Evolutionary conservation across 768 basidiomycete species (phyloP).

Genomic region (Lactarius pseudohatsudake): DNA sequence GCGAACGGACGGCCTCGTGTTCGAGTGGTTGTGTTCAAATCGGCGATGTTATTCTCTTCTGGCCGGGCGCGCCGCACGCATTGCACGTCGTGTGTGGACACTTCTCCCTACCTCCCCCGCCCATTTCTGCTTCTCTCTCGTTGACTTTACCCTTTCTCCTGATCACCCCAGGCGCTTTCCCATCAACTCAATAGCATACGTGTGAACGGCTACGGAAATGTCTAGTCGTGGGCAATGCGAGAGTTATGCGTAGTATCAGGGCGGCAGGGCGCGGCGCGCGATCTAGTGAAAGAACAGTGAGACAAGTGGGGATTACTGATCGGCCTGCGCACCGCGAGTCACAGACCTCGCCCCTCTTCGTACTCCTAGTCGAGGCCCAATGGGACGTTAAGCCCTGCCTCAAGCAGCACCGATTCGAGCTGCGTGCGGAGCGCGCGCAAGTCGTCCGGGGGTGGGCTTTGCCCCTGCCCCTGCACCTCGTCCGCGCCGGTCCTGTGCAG

Average conservation of each 20-base stretch:
- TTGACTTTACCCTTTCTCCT: no score
- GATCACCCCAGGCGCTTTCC: no score
- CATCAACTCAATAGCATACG: no score
- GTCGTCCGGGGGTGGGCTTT: constrained; percentile 6
- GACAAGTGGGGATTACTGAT: neutral
- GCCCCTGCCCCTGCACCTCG: neutral
- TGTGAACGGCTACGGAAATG: no score
- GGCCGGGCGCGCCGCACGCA: no score
- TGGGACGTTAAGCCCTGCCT: constrained; percentile 13
- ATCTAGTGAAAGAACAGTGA: neutral
- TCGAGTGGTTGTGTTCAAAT: no score
- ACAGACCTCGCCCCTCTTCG: neutral
- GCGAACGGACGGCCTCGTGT: no score
- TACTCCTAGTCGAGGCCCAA: neutral
- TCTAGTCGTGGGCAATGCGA: neutral
- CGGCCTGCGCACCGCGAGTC: neutral
- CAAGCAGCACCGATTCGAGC: constrained; percentile 10
- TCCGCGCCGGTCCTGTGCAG: neutral
- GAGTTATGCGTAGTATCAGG: neutral
- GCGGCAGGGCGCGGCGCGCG: no score
- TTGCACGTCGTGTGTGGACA: no score
- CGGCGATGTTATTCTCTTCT: no score
- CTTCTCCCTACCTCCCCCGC: no score
- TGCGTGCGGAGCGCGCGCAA: constrained; percentile 7
- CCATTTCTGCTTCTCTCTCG: no score